These are phyloP conservation scores for Teratosphaeria epicoccoides DNA, from an alignment of 2,329 filamentous ascomycete genomes.

Conservation along the genomic window DNA sequence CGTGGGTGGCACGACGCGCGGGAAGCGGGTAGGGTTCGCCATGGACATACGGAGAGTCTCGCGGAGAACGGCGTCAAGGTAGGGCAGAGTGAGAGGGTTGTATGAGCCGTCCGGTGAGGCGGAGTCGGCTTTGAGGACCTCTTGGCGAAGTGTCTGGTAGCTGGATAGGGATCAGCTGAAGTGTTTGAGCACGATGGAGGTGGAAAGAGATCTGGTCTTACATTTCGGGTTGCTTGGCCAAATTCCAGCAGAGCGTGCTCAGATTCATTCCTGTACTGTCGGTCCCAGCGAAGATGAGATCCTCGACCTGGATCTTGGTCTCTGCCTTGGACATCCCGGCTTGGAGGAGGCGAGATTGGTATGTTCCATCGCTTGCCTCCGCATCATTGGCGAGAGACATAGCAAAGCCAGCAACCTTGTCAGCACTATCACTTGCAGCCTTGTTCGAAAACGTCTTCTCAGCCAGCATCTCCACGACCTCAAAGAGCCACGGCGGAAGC, in stretches of 20 bases:
- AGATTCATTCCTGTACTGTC: slow-evolving; percentile 45
- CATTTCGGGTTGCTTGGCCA: slow-evolving; percentile 34
- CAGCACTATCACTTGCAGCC: slow-evolving; percentile 26
- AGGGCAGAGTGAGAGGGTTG: slow-evolving; percentile 31
- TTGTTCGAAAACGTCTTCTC: slow-evolving; percentile 28
- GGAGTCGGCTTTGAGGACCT: slow-evolving; percentile 22
- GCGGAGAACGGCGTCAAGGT: slow-evolving; percentile 40
- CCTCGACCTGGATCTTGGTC: slow-evolving; percentile 42
- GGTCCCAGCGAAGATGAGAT: slow-evolving; percentile 45
- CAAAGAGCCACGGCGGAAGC: slow-evolving; percentile 35
- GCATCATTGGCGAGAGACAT: slow-evolving; percentile 29
- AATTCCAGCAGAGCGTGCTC: slow-evolving; percentile 37
- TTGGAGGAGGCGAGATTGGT: slow-evolving; percentile 39
- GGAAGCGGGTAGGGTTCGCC: slow-evolving; percentile 42
- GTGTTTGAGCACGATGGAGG: neutral
- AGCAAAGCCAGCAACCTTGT: slow-evolving; percentile 36
- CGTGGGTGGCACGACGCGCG: slow-evolving; percentile 36
- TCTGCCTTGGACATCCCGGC: slow-evolving; percentile 35
- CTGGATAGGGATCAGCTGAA: slow-evolving; percentile 9
- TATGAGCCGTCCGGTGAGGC: slow-evolving; percentile 13
- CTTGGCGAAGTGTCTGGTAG: slow-evolving; percentile 27
- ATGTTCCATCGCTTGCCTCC: slow-evolving; percentile 31
- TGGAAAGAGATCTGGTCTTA: slow-evolving; percentile 13
- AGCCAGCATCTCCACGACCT: slow-evolving; percentile 28
- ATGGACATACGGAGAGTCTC: slow-evolving; percentile 42